These are phyloP conservation scores for Leccinum solheimii DNA, from an alignment of 1,284 basidiomycete genomes.

Conservation along the genomic window DNA sequence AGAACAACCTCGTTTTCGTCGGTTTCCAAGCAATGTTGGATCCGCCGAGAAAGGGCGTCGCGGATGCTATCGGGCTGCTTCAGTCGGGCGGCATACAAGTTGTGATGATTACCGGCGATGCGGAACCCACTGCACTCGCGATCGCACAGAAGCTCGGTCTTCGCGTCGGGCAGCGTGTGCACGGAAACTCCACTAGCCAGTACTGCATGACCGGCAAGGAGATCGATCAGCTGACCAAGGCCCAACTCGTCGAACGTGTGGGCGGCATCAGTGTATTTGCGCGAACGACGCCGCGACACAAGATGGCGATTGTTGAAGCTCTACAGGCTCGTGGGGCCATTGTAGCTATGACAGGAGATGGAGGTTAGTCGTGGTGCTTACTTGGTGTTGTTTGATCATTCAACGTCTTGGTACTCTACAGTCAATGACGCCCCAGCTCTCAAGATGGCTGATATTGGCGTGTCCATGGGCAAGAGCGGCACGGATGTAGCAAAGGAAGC, in stretches of 20 bases:
- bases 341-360: constrained; percentile 98
- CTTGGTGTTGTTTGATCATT: background rate
- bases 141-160: constrained; percentile 93
- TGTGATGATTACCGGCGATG: constrained; percentile 98
- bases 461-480: constrained; percentile 95
- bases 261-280: constrained; percentile 87
- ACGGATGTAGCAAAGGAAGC: constrained; percentile 99
- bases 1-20: constrained; percentile 77
- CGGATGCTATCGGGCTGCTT: constrained; percentile 79
- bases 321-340: constrained; percentile 87
- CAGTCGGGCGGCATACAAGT: constrained; percentile 90
- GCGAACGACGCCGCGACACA: constrained; percentile 92
- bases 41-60: constrained; percentile 92
- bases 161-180: constrained; percentile 43
- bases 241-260: constrained; percentile 84
- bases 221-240: constrained; percentile 81
- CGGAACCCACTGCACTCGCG: constrained; percentile 86
- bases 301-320: constrained; percentile 95
- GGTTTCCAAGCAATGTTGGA: constrained; percentile 97
- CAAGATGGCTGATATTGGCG: constrained; percentile 97
- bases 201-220: constrained; percentile 79
- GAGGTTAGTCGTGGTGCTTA: constrained; percentile 44
- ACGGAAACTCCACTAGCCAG: constrained; percentile 10
- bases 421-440: constrained; percentile 97
- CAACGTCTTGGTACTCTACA: constrained; percentile 27